Conservation (phyloP, 352 stramenopile genomes). For the Phytopythium chamaehyphon region DNA sequence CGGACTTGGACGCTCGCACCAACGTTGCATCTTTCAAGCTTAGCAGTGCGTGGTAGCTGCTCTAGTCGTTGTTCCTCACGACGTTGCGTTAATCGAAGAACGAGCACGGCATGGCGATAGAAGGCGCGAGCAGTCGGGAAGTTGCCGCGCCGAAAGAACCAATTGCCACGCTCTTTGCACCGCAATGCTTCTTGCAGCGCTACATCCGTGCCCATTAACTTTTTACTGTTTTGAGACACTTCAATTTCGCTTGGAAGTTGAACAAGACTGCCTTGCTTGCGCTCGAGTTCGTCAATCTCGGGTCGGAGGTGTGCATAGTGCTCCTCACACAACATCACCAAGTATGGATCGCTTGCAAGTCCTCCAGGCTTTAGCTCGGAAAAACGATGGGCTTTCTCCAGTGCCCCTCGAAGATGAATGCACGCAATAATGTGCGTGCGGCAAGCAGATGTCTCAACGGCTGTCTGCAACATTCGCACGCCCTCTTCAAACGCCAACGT, state of each 20-base stretch:
- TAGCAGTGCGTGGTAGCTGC: conserved; percentile 20
- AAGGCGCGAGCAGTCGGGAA: conserved; percentile 49
- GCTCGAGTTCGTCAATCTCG: conserved; percentile 52
- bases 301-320: conserved; percentile 34
- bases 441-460: conserved; percentile 34
- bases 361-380: conserved; percentile 28
- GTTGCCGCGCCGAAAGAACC: conserved; percentile 60
- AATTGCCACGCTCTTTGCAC: conserved; percentile 54
- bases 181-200: conserved; percentile 11
- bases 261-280: conserved; percentile 43
- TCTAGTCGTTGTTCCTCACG: conserved; percentile 36
- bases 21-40: conserved; percentile 38
- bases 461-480: conserved; percentile 55
- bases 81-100: conserved; percentile 39
- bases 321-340: conserved; percentile 36
- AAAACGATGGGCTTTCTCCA: conserved; percentile 46
- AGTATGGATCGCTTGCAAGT: conserved; percentile 33
- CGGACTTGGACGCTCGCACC: conserved; percentile 54
- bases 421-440: conserved; percentile 20
- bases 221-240: conserved; percentile 4
- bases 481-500: conserved; percentile 52
- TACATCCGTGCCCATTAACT: conserved; percentile 15
- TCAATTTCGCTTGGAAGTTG: conserved; percentile 34
- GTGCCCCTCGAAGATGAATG: conserved; percentile 49
- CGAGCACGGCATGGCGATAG: conserved; percentile 55